Conservation (phyloP, 495 filamentous ascomycete species). For the Lophium mytilinum region DNA sequence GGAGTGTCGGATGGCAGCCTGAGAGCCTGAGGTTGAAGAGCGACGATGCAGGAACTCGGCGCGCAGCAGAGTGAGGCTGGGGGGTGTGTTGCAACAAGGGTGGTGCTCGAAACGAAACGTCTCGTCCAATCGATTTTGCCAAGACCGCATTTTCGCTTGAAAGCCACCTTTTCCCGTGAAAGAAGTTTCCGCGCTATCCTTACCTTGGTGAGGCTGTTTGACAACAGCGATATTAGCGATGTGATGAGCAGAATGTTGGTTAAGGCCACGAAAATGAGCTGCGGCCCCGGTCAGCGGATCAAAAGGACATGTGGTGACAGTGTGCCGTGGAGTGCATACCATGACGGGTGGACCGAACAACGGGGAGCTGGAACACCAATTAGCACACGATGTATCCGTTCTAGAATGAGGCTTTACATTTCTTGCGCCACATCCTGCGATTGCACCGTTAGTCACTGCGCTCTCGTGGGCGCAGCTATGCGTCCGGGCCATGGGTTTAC, state of each 20-base stretch:
- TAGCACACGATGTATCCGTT: constrained; percentile 31
- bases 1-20: too few relatives aligned
- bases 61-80: too few relatives aligned
- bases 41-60: too few relatives aligned
- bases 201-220: constrained; percentile 81
- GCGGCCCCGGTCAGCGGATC: constrained; percentile 16
- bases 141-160: constrained; percentile 4
- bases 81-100: neutral
- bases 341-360: constrained; percentile 59
- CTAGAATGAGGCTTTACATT: constrained; percentile 17
- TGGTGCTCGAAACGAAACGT: neutral
- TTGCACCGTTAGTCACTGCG: constrained; percentile 11
- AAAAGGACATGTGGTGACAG: constrained; percentile 5
- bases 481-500: constrained; percentile 27
- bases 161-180: neutral
- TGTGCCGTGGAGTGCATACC: constrained; percentile 33
- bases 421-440: constrained; percentile 33
- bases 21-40: too few relatives aligned
- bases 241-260: constrained; percentile 90
- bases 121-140: constrained; percentile 21
- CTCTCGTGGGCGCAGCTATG: constrained; percentile 10
- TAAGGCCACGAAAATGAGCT: constrained; percentile 70
- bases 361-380: constrained; percentile 38
- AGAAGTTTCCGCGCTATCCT: neutral
- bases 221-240: constrained; percentile 83